Conservation (phyloP, 768 basidiomycete genomes). For the Boletus tomentosulus region DNA sequence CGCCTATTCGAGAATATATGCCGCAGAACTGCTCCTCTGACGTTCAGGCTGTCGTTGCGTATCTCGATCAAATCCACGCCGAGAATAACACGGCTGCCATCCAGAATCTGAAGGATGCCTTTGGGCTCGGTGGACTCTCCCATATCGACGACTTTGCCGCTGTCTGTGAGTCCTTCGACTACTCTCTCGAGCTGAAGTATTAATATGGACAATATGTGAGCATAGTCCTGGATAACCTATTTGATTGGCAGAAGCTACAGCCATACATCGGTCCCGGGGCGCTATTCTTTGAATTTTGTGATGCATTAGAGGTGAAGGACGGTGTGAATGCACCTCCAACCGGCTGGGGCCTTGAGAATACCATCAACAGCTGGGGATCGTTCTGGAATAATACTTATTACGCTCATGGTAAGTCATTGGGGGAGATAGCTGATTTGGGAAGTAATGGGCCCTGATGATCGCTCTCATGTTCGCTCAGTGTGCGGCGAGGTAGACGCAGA, state of each 20-base stretch:
- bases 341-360: conserved; percentile 63
- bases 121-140: conserved; percentile 52
- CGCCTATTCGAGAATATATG: conserved; percentile 66
- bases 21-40: conserved; percentile 72
- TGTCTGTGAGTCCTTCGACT: conserved; percentile 35
- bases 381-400: conserved; percentile 54
- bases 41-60: conserved; percentile 55
- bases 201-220: conserved; percentile 23
- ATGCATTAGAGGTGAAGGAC: conserved; percentile 37
- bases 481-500: conserved; percentile 45
- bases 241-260: conserved; percentile 66
- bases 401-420: conserved; percentile 36
- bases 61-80: conserved; percentile 56
- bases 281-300: conserved; percentile 38
- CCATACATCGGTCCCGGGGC: conserved; percentile 43
- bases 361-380: conserved; percentile 55
- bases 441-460: not conserved
- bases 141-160: conserved; percentile 68
- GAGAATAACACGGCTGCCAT: conserved; percentile 44
- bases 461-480: not conserved
- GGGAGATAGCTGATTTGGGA: not conserved
- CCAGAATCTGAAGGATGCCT: conserved; percentile 49
- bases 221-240: conserved; percentile 47
- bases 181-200: no score
- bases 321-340: conserved; percentile 38